These are phyloP conservation scores for Cryptosporidium sp. DNA, from an alignment of 169 alveolate species.

Conservation along the genomic window DNA sequence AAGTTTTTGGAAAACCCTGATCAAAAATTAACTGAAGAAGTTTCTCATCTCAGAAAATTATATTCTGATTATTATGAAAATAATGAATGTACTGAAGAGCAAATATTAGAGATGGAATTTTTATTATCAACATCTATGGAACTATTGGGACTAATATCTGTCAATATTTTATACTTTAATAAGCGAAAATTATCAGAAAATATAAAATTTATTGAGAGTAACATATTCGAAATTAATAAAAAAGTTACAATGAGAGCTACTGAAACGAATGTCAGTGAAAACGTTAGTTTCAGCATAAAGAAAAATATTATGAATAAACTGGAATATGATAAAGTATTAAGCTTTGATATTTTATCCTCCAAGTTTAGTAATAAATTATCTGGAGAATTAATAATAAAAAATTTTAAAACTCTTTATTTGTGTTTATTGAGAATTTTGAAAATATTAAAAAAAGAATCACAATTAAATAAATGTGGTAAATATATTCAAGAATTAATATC, in stretches of 20 bases:
- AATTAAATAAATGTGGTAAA: constrained; percentile 1
- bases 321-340: background rate
- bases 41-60: background rate
- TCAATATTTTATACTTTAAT: background rate
- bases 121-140: background rate
- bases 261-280: background rate
- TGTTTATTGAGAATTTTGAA: background rate
- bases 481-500: background rate
- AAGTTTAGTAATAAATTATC: background rate
- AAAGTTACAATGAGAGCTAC: background rate
- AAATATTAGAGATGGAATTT: background rate
- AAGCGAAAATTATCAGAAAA: background rate
- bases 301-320: background rate
- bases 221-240: background rate
- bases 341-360: background rate
- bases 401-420: background rate
- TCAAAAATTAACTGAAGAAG: background rate
- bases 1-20: background rate
- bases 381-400: background rate
- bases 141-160: background rate
- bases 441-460: background rate
- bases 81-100: background rate
- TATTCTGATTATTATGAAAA: background rate
- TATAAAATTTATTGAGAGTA: background rate
- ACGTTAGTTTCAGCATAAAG: background rate